Base-by-base conservation (phyloP, 169 alveolate genomes). In the Plasmodium gallinaceum region DNA sequence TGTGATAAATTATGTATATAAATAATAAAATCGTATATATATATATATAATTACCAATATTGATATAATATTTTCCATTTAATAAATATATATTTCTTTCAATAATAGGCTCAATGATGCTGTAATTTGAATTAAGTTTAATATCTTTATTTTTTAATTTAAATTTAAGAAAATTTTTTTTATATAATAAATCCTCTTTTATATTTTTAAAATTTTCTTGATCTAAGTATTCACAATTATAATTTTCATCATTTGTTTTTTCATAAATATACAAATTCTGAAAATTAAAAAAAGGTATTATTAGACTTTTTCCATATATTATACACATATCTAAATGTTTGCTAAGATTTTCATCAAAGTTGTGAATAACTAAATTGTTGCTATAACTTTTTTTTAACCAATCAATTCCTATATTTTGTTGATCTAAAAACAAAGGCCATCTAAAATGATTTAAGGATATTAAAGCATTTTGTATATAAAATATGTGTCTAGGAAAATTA, bases 301-400 rank as follows among this genome's bases (percentile, higher is more conserved):
- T 54, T 60, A 83, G 69, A 26, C 64, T 83, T 57, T 68, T 83
- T 83, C 91, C 91, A 46, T 83, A 83, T 83, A 83, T 83, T 18
- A 83, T 83, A 46, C 91, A 83, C 91, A 83, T 83, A 24, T 83
- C 91, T 5, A 83, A n/a, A 68, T 83, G 91, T 83, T 83, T 83
- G 32, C 73, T 83, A 12, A 83, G 7, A 68, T 83, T 83, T 54
- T 83, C 73, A 83, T 83, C 91, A 83, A 83, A 83, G 42, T 83
- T 83, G 42, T 83, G 91, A 52, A 83, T 58, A 7, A 83, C 91
- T 37, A 83, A 45, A 57, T 83, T 83, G 20, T 52, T 83, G 45
- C 85, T 83, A 46, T 68, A 83, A n/a, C 91, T 83, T 68, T 83
- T 83, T 68, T 83, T 68, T 12, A 83, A 18, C 91, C 91, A 83